Base-by-base conservation (phyloP, 139 green algal species). In the Volvox reticuliferus region DNA sequence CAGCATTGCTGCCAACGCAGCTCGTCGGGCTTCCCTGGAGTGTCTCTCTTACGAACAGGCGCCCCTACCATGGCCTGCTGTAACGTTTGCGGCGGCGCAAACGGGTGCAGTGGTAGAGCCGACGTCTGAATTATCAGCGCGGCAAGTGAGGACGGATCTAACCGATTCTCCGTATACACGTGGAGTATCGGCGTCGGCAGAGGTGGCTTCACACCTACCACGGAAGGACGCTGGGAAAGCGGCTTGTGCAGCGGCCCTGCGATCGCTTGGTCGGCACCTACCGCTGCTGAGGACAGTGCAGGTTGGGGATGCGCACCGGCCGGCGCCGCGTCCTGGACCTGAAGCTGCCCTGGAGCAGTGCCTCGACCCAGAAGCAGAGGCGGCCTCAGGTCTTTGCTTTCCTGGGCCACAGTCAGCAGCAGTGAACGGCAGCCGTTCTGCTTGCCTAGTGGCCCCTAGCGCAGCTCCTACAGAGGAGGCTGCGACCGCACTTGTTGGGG, bases 181-280 rank as follows among this genome's bases (percentile, higher is more conserved):
- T 28, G 79, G 1, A 84, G 78, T 17, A 24, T 28, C 24, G 79
- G 79, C 79, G 79, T 28, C 50, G 79, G 79, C 79, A 26, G 37
- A 22, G 78, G 36, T 17, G 36, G 36, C 30, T 37, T 28, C 79
- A 21, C 0, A 22, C 1, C 62, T 32, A 35, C 32, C 62, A 33
- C 2, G 18, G 62, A 14, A 78, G 82, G 62, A n/a, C 1, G 81
- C 24, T 2, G 61, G 61, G 28, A 22, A 55, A 44, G 50, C 50
- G 50, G 50, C 79, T 16, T 71, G 21, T 17, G 79, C 79, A 55
- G 69, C 85, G n/a, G 69, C 85, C 28, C 85, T 82, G 37, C 37
- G 1, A 0, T 73, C 69, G 16, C 37, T 82, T 1, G 26, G 69
- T 6, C 17, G n/a, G 22, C 85, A 37, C 85, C 17, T 89, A 21